Percentiles rank a stretch among this genome's conserved stretches.
Evolutionary conservation across 2,329 filamentous ascomycete genomes (phyloP).

Genomic region (Colletotrichum theobromicola): DNA sequence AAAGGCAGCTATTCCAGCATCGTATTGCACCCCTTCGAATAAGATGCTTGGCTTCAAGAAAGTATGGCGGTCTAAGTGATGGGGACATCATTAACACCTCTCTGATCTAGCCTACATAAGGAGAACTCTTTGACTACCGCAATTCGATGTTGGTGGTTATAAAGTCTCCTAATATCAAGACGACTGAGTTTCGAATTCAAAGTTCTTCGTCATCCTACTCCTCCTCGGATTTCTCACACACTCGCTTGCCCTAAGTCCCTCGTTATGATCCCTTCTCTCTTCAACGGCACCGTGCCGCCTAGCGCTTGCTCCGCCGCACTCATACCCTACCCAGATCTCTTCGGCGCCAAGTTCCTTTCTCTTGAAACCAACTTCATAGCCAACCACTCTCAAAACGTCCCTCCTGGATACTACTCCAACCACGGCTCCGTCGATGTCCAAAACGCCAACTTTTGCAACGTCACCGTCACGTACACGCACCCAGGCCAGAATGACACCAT

Average conservation of each 20-base stretch:
- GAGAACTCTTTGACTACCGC: not conserved
- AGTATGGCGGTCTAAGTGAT: too few species aligned
- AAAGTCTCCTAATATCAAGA: not conserved
- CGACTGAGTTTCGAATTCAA: not conserved
- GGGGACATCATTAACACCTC: not conserved
- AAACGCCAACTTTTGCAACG: not conserved
- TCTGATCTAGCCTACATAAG: not conserved
- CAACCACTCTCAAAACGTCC: not conserved
- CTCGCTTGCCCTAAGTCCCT: not conserved
- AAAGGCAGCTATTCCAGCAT: not conserved
- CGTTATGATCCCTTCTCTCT: not conserved
- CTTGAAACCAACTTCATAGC: not conserved
- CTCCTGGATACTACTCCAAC: not conserved
- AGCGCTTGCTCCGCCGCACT: not conserved
- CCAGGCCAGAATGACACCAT: not conserved
- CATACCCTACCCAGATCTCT: not conserved
- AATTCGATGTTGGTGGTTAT: not conserved
- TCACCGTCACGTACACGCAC: not conserved
- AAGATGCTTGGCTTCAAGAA: not conserved
- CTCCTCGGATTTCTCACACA: not conserved
- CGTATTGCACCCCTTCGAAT: not conserved
- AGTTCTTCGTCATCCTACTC: not conserved
- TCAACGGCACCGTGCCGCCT: not conserved
- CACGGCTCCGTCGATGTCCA: not conserved
- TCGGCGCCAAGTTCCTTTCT: not conserved